phyloP scores from a whole-genome alignment of 257 asterid species.

The Solanum etuberosum region DNA sequence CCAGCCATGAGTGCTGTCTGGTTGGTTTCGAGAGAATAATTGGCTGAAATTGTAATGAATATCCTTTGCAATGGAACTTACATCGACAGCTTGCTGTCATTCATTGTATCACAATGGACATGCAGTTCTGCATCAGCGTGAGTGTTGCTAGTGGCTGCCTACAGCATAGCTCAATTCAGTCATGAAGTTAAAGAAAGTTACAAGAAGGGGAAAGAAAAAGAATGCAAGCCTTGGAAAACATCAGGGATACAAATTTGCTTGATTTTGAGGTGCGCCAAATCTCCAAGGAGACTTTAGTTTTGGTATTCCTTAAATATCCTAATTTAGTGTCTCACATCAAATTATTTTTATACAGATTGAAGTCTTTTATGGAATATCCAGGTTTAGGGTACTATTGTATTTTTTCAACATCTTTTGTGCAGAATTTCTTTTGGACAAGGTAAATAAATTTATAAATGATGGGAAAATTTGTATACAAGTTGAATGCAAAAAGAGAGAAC shows the following conservation, averaged over 20 bases:
- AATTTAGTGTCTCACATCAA: neutral
- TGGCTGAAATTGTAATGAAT: neutral
- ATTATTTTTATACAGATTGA: neutral
- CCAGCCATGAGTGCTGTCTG: neutral
- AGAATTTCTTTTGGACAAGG: neutral
- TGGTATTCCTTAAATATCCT: neutral
- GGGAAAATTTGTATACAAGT: neutral
- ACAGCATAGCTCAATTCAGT: neutral
- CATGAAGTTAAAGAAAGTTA: neutral
- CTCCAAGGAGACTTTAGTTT: neutral
- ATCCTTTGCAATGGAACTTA: neutral
- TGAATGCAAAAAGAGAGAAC: neutral
- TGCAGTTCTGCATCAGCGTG: neutral
- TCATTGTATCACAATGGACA: neutral
- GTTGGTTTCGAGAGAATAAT: neutral
- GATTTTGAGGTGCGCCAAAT: neutral
- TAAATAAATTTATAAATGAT: neutral
- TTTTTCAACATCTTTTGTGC: neutral
- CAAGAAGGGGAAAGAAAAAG: neutral
- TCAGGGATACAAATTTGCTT: neutral
- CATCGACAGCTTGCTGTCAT: neutral
- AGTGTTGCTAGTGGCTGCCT: neutral
- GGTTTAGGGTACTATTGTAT: neutral
- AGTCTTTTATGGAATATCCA: neutral
- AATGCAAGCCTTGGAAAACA: neutral